A percentile compares a stretch with the other conserved stretches of the same genome.
phyloP scores from a whole-genome alignment of 768 basidiomycete species.

The Psilocybe subaeruginosa region DNA sequence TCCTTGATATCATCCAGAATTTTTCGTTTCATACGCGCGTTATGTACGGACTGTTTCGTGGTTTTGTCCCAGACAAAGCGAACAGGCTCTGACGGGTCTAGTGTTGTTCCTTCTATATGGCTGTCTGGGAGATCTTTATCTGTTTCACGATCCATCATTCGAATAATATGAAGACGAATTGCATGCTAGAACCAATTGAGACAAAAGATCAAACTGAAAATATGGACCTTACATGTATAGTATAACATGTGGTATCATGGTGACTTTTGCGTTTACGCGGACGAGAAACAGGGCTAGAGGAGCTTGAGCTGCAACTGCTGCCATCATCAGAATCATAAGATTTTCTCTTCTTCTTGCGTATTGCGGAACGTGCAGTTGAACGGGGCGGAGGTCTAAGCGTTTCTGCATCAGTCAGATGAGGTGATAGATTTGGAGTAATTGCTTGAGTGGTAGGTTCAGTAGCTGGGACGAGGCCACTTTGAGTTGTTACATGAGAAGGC shows the following conservation, averaged over 20 bases:
- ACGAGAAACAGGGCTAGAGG: slow-evolving; percentile 22
- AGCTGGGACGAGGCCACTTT: slow-evolving; percentile 8
- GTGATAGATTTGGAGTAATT: slow-evolving; percentile 24
- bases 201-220: neutral
- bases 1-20: slow-evolving; percentile 62
- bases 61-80: slow-evolving; percentile 85
- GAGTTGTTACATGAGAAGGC: neutral
- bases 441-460: slow-evolving; percentile 17
- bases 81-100: slow-evolving; percentile 54
- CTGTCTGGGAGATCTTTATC: slow-evolving; percentile 66
- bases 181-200: slow-evolving; percentile 52
- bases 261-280: slow-evolving; percentile 52
- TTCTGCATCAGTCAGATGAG: slow-evolving; percentile 29
- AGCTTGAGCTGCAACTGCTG: slow-evolving; percentile 38
- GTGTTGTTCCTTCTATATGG: slow-evolving; percentile 53
- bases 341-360: slow-evolving; percentile 31
- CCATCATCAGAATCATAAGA: slow-evolving; percentile 41
- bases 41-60: slow-evolving; percentile 73
- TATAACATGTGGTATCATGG: slow-evolving; percentile 67
- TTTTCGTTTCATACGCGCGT: slow-evolving; percentile 69
- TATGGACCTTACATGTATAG: slow-evolving; percentile 56
- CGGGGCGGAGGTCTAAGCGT: slow-evolving; percentile 21
- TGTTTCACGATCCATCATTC: slow-evolving; percentile 55
- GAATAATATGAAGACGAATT: slow-evolving; percentile 67
- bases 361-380: slow-evolving; percentile 15